phyloP scores from a whole-genome alignment of 257 asterid genomes.

The Thymus quinquecostatus region DNA sequence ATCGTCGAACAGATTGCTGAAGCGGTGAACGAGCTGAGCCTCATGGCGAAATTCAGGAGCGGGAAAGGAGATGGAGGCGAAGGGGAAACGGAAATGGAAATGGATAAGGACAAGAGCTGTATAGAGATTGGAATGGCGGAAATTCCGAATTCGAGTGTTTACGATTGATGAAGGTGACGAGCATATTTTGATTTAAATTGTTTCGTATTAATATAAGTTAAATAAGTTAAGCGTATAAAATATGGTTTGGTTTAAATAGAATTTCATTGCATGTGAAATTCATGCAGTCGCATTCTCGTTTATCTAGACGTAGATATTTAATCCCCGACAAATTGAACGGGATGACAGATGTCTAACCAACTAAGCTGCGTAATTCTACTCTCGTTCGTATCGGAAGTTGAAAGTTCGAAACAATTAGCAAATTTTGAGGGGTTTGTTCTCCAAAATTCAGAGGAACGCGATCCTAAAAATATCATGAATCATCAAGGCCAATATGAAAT shows the following conservation, averaged over 20 bases:
- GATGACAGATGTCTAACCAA: too few relatives aligned
- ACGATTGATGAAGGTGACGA: conserved; percentile 21
- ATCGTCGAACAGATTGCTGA: conserved; percentile 54
- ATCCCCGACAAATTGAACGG: too few relatives aligned
- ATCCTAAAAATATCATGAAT: conserved; percentile 27
- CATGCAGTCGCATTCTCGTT: too few relatives aligned
- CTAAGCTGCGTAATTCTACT: too few relatives aligned
- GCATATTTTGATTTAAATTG: neutral
- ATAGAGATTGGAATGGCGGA: conserved; percentile 13
- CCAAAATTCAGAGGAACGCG: conserved; percentile 23
- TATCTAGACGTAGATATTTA: too few relatives aligned
- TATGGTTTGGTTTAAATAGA: too few relatives aligned
- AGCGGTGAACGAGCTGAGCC: conserved; percentile 63
- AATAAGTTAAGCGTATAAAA: too few relatives aligned
- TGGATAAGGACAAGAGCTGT: conserved; percentile 8
- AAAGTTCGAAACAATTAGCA: neutral
- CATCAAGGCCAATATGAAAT: too few relatives aligned
- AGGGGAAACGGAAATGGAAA: conserved; percentile 17
- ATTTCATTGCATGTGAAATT: too few relatives aligned
- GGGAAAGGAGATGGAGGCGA: neutral
- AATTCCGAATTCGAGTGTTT: conserved; percentile 27
- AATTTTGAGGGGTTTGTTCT: neutral
- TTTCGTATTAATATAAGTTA: neutral
- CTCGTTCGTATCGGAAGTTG: too few relatives aligned
- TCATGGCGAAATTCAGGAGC: conserved; percentile 49